phyloP scores from a whole-genome alignment of 164 flowering plant genomes.

The Buxus sempervirens region DNA sequence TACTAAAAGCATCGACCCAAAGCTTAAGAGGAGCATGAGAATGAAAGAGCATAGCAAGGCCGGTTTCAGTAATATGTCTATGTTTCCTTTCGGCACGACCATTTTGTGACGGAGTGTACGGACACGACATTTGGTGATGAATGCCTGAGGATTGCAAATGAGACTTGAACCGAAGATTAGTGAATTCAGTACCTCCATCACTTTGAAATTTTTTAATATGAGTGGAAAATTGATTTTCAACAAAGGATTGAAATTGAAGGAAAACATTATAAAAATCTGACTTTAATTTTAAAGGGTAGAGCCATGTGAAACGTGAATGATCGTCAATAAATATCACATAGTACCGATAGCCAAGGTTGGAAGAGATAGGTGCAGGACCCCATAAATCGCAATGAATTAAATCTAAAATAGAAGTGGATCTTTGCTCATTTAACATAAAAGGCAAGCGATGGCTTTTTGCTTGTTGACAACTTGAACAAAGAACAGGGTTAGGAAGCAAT shows the following conservation, averaged over 20 bases:
- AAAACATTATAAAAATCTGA: too few relatives aligned
- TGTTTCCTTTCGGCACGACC: neutral
- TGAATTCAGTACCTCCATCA: slow-evolving; percentile 8
- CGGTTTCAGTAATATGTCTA: too few relatives aligned
- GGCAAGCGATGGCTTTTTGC: neutral
- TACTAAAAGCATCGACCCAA: neutral
- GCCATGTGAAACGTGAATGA: too few relatives aligned
- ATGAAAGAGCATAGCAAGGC: too few relatives aligned
- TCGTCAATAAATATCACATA: neutral
- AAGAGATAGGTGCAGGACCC: neutral
- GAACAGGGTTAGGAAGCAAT: neutral
- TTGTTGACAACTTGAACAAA: neutral
- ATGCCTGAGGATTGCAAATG: slow-evolving; percentile 5
- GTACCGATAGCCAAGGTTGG: neutral
- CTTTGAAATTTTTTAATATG: slow-evolving; percentile 3
- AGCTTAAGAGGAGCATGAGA: neutral
- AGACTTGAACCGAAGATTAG: slow-evolving; percentile 2
- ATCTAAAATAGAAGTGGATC: neutral
- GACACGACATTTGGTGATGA: too few relatives aligned
- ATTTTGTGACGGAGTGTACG: slow-evolving; percentile 9
- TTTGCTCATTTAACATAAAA: neutral
- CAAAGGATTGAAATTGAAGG: neutral
- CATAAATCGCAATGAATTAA: neutral
- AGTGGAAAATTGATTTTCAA: neutral
- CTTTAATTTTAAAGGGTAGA: too few relatives aligned